Evolutionary conservation across 257 asterid genomes (phyloP).

Genomic region (Striga asiatica): DNA sequence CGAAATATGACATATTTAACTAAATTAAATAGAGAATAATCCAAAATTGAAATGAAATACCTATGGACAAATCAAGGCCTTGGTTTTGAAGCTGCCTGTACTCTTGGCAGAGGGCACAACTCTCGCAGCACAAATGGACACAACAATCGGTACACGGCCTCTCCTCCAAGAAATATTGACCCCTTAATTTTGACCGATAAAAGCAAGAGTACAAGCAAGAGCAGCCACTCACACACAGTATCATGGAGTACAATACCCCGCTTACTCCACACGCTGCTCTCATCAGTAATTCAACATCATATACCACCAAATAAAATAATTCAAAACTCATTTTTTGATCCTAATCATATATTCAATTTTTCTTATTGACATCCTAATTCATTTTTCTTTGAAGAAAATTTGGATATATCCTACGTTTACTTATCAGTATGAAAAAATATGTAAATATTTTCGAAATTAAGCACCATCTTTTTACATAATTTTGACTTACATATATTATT

Average conservation of each 20-base stretch:
- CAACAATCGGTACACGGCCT: slow-evolving; percentile 49
- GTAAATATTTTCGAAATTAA: too few relatives aligned
- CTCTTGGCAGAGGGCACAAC: slow-evolving; percentile 54
- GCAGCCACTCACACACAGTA: slow-evolving; percentile 34
- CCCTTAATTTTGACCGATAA: slow-evolving; percentile 52
- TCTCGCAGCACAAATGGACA: slow-evolving; percentile 44
- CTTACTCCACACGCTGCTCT: slow-evolving; percentile 65
- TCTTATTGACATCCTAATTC: too few relatives aligned
- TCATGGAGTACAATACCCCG: slow-evolving; percentile 35
- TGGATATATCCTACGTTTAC: too few relatives aligned
- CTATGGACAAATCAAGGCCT: slow-evolving; percentile 43
- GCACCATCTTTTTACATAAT: too few relatives aligned
- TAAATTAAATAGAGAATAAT: too few relatives aligned
- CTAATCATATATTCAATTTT: too few relatives aligned
- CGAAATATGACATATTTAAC: too few relatives aligned
- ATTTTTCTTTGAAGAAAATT: too few relatives aligned
- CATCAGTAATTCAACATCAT: too few relatives aligned
- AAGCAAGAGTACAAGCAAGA: slow-evolving; percentile 52
- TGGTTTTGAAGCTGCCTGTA: slow-evolving; percentile 37
- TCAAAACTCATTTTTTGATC: too few relatives aligned
- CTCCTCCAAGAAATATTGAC: slow-evolving; percentile 40
- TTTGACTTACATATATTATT: too few relatives aligned
- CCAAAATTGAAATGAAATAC: slow-evolving; percentile 8
- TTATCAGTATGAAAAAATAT: too few relatives aligned
- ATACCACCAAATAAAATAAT: neutral